Conservation (phyloP, 768 basidiomycete genomes). For the Tylopilus sp. region DNA sequence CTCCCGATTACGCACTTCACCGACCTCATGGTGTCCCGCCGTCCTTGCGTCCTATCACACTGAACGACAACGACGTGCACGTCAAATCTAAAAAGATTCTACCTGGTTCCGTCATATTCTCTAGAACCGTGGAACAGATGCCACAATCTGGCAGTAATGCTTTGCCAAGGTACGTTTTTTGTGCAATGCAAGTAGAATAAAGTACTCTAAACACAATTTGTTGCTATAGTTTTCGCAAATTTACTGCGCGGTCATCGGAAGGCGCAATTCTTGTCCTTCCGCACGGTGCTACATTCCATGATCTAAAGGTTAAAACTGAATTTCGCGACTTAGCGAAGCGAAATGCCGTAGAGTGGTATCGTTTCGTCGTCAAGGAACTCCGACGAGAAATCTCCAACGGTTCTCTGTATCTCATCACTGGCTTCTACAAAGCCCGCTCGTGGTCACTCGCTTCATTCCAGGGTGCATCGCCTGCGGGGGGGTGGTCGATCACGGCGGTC, state of each 20-base stretch:
- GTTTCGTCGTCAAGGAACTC: neutral
- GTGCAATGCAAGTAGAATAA: neutral
- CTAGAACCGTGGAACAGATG: neutral
- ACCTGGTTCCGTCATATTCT: neutral
- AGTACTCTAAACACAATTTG: neutral
- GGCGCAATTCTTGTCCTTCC: conserved; percentile 31
- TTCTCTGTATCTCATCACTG: neutral
- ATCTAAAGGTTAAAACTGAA: conserved; percentile 5
- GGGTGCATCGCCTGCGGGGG: neutral
- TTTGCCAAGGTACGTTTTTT: neutral
- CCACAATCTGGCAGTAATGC: neutral
- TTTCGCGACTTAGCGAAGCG: conserved; percentile 14
- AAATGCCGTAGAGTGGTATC: conserved; percentile 25
- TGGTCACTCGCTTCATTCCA: neutral
- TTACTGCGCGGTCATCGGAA: conserved; percentile 4
- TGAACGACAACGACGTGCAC: neutral
- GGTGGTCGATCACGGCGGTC: neutral
- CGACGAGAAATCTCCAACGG: neutral
- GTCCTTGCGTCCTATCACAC: neutral
- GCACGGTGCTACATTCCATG: conserved; percentile 20
- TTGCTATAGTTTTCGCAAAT: neutral
- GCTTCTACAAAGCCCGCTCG: neutral
- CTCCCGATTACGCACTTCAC: neutral
- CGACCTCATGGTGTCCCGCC: neutral
- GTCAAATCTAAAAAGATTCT: neutral